These are phyloP conservation scores for Didymella sp. DNA, from an alignment of 2,329 filamentous ascomycete genomes.

Conservation along the genomic window DNA sequence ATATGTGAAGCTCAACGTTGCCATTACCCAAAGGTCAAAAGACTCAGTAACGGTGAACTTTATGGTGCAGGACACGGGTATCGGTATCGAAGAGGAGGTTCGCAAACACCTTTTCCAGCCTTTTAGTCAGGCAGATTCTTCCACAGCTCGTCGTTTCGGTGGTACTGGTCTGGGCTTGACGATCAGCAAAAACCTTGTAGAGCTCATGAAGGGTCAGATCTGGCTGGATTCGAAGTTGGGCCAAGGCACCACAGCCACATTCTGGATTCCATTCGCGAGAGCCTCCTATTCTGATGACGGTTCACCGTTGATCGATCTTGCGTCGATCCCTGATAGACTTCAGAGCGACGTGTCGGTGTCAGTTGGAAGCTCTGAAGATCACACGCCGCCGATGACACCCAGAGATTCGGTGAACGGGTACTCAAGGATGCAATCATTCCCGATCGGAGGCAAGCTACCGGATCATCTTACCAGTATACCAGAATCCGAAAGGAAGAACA, in stretches of 20 bases:
- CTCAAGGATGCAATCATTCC: conserved; percentile 30
- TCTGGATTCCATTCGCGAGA: conserved; percentile 79
- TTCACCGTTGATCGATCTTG: conserved; percentile 66
- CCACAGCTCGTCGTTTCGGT: conserved; percentile 78
- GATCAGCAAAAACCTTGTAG: conserved; percentile 78
- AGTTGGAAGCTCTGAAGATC: conserved; percentile 70
- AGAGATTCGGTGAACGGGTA: conserved; percentile 29
- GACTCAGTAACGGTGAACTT: conserved; percentile 74
- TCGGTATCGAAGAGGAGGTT: conserved; percentile 81
- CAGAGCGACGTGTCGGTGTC: conserved; percentile 65
- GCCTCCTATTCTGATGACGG: conserved; percentile 62
- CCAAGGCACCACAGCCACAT: conserved; percentile 74
- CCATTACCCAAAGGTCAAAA: conserved; percentile 67
- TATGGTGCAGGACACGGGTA: conserved; percentile 77
- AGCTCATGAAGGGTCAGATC: conserved; percentile 81
- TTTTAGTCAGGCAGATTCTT: conserved; percentile 82
- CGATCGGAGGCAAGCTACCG: conserved; percentile 37
- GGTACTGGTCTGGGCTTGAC: conserved; percentile 80
- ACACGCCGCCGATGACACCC: conserved; percentile 53
- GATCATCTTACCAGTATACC: conserved; percentile 57
- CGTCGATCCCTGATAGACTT: conserved; percentile 70
- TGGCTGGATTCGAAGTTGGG: conserved; percentile 71
- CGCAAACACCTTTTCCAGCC: conserved; percentile 76
- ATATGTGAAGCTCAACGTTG: conserved; percentile 65
- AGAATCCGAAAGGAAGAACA: conserved; percentile 64